These are phyloP conservation scores for Tillandsia leiboldiana DNA, from an alignment of 176 grass and related monocot genomes.

Conservation along the genomic window DNA sequence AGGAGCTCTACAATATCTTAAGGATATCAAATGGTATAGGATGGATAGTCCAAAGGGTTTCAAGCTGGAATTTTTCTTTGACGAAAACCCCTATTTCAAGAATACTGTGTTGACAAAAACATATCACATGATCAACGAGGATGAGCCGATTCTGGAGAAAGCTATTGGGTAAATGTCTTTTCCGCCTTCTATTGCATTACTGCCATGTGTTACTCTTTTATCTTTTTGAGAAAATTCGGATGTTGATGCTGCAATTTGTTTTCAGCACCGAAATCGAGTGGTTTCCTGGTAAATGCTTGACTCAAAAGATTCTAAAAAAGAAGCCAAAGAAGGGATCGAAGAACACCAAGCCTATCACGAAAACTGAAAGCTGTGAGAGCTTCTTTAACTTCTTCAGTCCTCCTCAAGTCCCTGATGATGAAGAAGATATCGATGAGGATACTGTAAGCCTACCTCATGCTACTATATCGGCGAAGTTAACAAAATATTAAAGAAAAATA, in stretches of 20 bases:
- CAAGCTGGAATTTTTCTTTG: conserved; percentile 86
- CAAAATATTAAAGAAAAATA: background rate
- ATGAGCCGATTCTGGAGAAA: conserved; percentile 94
- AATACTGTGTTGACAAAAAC: conserved; percentile 83
- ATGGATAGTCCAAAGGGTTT: conserved; percentile 72
- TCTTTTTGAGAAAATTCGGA: background rate
- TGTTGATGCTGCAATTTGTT: background rate
- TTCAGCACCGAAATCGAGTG: conserved; percentile 86
- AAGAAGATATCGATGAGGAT: conserved; percentile 93
- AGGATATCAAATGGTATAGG: conserved; percentile 88
- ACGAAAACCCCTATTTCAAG: conserved; percentile 82
- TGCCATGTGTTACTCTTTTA: background rate
- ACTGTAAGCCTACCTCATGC: conserved; percentile 36
- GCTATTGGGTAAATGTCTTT: conserved; percentile 56
- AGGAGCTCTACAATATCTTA: conserved; percentile 73
- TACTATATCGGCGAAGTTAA: background rate
- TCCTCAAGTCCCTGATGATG: conserved; percentile 87
- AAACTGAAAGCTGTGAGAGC: conserved; percentile 87
- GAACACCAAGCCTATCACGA: conserved; percentile 75
- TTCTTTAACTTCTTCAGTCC: conserved; percentile 99
- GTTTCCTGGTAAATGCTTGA: conserved; percentile 78
- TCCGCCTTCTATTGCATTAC: background rate
- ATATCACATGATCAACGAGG: conserved; percentile 90
- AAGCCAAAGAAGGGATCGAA: conserved; percentile 91
- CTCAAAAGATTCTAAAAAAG: conserved; percentile 88